These are phyloP conservation scores for Angomonas deanei DNA, from an alignment of 208 protist genomes.

Conservation along the genomic window DNA sequence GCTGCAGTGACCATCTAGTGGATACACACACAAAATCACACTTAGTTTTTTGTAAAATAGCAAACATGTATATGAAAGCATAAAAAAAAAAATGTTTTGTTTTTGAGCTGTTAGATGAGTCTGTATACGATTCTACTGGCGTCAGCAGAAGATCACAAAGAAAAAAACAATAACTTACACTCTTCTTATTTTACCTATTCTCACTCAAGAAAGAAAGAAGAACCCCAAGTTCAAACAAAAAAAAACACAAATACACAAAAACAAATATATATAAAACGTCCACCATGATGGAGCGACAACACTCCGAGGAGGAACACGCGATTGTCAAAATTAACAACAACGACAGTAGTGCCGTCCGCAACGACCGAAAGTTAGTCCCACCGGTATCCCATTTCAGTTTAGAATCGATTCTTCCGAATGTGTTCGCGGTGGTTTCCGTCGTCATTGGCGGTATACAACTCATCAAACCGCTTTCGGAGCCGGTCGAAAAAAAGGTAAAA, in stretches of 20 bases:
- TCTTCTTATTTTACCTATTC: too few species aligned
- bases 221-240: background rate
- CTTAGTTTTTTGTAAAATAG: conserved; percentile 14
- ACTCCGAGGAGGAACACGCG: background rate
- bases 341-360: background rate
- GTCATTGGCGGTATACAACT: background rate
- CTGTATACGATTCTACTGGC: background rate
- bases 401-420: background rate
- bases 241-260: background rate
- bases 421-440: background rate
- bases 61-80: too few species aligned
- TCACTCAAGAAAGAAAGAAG: too few species aligned
- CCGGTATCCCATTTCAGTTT: background rate
- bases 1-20: background rate
- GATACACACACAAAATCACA: conserved; percentile 1
- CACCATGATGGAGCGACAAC: too few species aligned
- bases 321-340: background rate
- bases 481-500: background rate
- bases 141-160: background rate
- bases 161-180: background rate
- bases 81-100: too few species aligned
- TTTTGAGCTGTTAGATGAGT: background rate
- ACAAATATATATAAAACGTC: too few species aligned
- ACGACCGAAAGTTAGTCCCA: background rate
- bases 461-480: background rate